Conservation (phyloP, 2,329 filamentous ascomycete genomes). For the Zarea fungicola region DNA sequence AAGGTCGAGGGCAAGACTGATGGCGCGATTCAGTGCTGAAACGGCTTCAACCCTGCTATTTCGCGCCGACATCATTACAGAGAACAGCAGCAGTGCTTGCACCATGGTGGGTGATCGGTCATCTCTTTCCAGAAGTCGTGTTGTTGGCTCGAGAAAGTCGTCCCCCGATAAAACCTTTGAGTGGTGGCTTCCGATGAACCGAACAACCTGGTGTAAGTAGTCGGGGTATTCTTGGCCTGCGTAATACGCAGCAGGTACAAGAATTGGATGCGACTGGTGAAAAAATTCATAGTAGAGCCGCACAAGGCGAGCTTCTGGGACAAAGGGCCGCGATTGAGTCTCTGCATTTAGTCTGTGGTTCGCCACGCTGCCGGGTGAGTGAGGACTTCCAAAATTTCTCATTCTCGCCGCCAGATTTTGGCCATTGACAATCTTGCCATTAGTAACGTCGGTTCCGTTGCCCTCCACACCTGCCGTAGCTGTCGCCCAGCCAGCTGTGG, state of each 20-base stretch:
- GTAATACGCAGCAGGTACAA: not conserved
- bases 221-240: not conserved
- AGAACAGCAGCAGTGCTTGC: constrained; percentile 2
- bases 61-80: not conserved
- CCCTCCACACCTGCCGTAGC: not conserved
- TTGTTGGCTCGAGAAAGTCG: not conserved
- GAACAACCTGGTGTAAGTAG: not conserved
- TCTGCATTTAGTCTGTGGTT: not conserved
- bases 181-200: constrained; percentile 4
- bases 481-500: not conserved
- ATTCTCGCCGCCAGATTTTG: not conserved
- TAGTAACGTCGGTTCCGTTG: not conserved
- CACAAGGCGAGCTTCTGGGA: not conserved
- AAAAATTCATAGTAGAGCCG: not conserved
- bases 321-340: not conserved
- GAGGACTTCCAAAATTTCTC: not conserved
- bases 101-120: not conserved
- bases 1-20: not conserved
- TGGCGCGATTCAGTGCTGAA: not conserved
- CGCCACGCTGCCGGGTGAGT: not conserved
- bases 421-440: not conserved
- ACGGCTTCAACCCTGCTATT: not conserved
- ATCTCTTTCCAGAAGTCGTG: not conserved
- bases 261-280: constrained; percentile 1
- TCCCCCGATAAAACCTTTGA: not conserved